Conservation (phyloP, 164 flowering plant species). For the Tetracentron sinense region DNA sequence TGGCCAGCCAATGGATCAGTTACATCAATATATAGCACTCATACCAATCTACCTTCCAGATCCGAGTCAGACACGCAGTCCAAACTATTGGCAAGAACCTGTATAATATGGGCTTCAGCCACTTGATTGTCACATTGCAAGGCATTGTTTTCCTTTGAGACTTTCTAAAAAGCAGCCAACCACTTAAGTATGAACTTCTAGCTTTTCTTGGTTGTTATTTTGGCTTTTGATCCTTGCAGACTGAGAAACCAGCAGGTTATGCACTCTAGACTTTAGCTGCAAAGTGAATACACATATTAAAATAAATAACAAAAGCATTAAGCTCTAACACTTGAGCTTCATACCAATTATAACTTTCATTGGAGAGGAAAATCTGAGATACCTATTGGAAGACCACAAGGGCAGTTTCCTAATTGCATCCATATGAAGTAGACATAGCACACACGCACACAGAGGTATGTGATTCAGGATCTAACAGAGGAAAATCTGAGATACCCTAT, state of each 20-base stretch:
- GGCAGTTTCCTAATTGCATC: not conserved
- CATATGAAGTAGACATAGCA: not conserved
- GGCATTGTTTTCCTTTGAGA: not conserved
- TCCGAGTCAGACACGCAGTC: not conserved
- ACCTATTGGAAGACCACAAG: not conserved
- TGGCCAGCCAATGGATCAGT: not conserved
- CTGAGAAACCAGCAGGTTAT: constrained; percentile 57
- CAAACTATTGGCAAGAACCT: not conserved
- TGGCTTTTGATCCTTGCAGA: constrained; percentile 37
- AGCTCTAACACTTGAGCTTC: not conserved
- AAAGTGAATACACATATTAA: constrained; percentile 4
- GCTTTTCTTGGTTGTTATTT: constrained; percentile 14
- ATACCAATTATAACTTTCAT: no score
- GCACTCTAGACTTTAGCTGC: constrained; percentile 71
- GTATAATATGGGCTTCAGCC: not conserved
- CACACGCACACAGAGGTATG: no score
- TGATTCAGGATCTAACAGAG: no score
- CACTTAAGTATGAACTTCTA: not conserved
- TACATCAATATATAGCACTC: no score
- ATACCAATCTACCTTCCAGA: no score
- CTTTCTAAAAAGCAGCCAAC: no score
- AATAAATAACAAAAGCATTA: not conserved
- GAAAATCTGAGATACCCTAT: no score
- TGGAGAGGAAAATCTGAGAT: not conserved
- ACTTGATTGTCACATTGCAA: not conserved